Base-by-base conservation (phyloP, 2,329 filamentous ascomycete genomes). In the Ampelomyces quisqualis region DNA sequence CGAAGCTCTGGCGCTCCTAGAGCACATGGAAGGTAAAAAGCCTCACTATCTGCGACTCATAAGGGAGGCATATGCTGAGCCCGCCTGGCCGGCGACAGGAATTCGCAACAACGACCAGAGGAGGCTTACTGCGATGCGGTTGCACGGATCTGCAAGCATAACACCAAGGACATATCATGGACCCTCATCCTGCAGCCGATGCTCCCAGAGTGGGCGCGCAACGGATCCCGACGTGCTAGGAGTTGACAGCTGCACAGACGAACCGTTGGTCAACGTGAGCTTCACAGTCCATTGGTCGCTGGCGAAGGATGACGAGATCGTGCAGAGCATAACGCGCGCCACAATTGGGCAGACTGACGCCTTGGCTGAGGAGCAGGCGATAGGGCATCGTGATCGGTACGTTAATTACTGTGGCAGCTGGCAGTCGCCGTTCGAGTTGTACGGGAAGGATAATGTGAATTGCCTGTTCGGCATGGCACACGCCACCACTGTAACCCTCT, bases 371-470 rank as follows among this genome's bases (percentile, higher is more conserved):
- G 28, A 23, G 8, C 36, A 45, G 19, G 42, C 35, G 2, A 62
- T 47, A 2, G 27, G 21, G 5, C 50, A 62, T 45, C 47, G 40
- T 2, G 60, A 57, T 34, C 43, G 47, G 7, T 66, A 68, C 24
- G 27, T 65, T 18, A 70, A 68, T 31, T 70, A 71, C 37, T 68
- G 66, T 6, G 63, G 51, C 5, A 49, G 45, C 10, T 70, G 64
- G 61, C 69, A 71, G 47, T 60, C 63, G 21, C 67, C 65, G 1
- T 61, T 70, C 30, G 50, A 47, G 2, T 49, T 60, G 3, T 65
- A 69, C 30, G 65, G 67, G 4, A 35, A 51, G 14, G 54, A 52
- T 8, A 64, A 57, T 30, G 33, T 57, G 33, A 40, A 47, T n/a
- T n/a, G n/a, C n/a, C n/a, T n/a, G n/a, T n/a, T n/a, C n/a, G n/a